phyloP scores from a whole-genome alignment of 805 yeast species.

The Lipomyces yamanashiensis region DNA sequence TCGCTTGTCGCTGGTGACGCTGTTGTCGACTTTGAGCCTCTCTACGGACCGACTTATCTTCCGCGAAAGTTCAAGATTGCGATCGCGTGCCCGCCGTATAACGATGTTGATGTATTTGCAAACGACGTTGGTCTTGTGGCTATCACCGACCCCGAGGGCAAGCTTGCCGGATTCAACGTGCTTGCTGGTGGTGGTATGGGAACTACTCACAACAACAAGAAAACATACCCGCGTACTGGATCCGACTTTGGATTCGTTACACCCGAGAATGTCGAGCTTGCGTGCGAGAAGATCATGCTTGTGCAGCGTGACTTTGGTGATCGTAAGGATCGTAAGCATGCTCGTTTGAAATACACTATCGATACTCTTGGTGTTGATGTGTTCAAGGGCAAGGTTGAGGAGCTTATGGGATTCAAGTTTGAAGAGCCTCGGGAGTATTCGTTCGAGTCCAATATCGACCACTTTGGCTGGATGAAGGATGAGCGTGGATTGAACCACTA shows the following conservation, averaged over 20 bases:
- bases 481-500: conserved; percentile 78
- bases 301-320: conserved; percentile 96
- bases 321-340: conserved; percentile 95
- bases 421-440: conserved; percentile 72
- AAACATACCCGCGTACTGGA: conserved; percentile 96
- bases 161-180: conserved; percentile 79
- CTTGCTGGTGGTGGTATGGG: conserved; percentile 99
- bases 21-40: conserved; percentile 79
- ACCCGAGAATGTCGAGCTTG: conserved; percentile 69
- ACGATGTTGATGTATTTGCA: conserved; percentile 95
- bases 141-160: conserved; percentile 60
- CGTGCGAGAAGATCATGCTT: conserved; percentile 88
- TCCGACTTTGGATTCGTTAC: conserved; percentile 78
- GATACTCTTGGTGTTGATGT: conserved; percentile 91
- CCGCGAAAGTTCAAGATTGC: conserved; percentile 97
- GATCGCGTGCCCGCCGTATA: conserved; percentile 92
- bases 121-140: conserved; percentile 93
- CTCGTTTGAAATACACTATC: conserved; percentile 94
- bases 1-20: conserved; percentile 86
- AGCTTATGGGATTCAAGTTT: conserved; percentile 75
- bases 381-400: conserved; percentile 81
- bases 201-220: conserved; percentile 92
- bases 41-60: conserved; percentile 82
- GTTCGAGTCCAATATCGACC: conserved; percentile 85
- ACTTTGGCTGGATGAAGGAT: conserved; percentile 79